Percentiles rank a stretch among this genome's conserved stretches.
phyloP scores from a whole-genome alignment of 1,139 yeast species.

The Saccharomyces hybrid region DNA sequence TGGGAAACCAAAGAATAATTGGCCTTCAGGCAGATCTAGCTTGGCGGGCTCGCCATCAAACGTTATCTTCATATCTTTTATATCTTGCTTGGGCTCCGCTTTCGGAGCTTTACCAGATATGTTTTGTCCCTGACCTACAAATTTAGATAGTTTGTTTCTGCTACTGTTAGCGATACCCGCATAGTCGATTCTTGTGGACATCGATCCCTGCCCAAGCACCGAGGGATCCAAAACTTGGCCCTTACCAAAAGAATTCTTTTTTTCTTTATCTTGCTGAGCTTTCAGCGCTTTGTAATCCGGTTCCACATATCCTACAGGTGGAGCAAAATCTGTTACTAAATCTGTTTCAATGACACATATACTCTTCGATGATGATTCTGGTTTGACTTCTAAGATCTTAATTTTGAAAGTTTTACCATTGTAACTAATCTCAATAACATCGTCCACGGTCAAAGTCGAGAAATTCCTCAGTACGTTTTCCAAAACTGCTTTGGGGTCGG shows the following conservation, averaged over 20 bases:
- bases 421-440: slow-evolving; percentile 77
- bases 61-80: slow-evolving; percentile 23
- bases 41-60: slow-evolving; percentile 60
- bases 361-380: slow-evolving; percentile 55
- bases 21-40: slow-evolving; percentile 69
- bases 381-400: slow-evolving; percentile 81
- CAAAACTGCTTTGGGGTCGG: slow-evolving; percentile 93
- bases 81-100: slow-evolving; percentile 8
- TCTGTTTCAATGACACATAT: slow-evolving; percentile 97
- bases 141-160: slow-evolving; percentile 30
- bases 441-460: slow-evolving; percentile 79
- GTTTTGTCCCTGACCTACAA: slow-evolving; percentile 62
- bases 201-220: slow-evolving; percentile 47
- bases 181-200: slow-evolving; percentile 74
- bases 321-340: slow-evolving; percentile 94
- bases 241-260: slow-evolving; percentile 12
- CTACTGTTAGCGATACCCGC: slow-evolving; percentile 46
- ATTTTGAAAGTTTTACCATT: slow-evolving; percentile 75
- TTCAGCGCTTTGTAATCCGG: slow-evolving; percentile 47
- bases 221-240: slow-evolving; percentile 32
- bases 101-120: slow-evolving; percentile 51
- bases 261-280: slow-evolving; percentile 13
- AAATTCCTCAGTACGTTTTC: slow-evolving; percentile 88
- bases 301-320: slow-evolving; percentile 97
- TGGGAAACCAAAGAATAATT: slow-evolving; percentile 90